Base-by-base conservation (phyloP, 208 protist genomes). In the Crithidia thermophila region DNA sequence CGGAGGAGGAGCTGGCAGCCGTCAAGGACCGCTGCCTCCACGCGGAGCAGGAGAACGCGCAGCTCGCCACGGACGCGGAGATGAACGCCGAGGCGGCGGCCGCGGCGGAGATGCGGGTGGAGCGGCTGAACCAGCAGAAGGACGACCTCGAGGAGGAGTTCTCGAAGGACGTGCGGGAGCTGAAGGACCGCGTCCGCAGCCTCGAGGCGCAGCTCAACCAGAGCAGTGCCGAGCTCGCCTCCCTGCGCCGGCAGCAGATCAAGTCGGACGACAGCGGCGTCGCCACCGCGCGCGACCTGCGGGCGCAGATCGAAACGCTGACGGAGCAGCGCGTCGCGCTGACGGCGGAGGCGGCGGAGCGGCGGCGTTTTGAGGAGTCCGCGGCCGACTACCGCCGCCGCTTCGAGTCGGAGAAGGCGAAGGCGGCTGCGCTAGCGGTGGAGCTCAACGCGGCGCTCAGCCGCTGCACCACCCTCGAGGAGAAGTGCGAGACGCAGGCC, bases 391-490 rank as follows among this genome's bases (percentile, higher is more conserved):
- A 81, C 72, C 56, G 64, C 14, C 42, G 57, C 13, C 77, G 72
- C 55, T 84, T 77, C 65, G 46, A 78, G 52, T 53, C 64, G 27
- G 83, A 86, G 56, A 86, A 82, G 63, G 61, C 78, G 23, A 74
- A 70, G 45, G 71, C 65, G 18, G 77, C 79, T 18, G 76, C 75
- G 25, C 77, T 96, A 20, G 74, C 80, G 27, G 75, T 85, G 40
- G 85, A 96, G 69, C 73, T 96, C 27, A 42, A 23, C 11, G 87
- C 91, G 9, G 82, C 74, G 3, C 64, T 90, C 9, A 77, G 72
- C 50, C 77, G 88, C 16, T 87, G 82, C 53, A 57, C 69, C n/a
- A 33, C 83, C 9, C 64, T 96, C 13, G 91, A 96, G 74, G 81
- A 62, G 45, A 81, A 84, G 23, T 73, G 94, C 20, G 81, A 92